phyloP scores from a whole-genome alignment of 1,284 basidiomycete species.

The Gomphus bonarii region DNA sequence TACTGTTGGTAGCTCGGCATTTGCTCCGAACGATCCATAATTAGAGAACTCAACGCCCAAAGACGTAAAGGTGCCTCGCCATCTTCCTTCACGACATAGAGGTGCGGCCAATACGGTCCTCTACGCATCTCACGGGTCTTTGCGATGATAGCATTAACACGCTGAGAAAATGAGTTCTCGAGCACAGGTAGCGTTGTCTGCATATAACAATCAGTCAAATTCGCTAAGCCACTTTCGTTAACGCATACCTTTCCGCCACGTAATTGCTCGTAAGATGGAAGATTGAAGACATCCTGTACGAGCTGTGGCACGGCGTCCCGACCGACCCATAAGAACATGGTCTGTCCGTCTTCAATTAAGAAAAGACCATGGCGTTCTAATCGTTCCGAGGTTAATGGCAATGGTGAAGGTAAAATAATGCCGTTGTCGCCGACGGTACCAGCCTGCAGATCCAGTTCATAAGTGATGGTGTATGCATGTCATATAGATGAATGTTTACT shows the following conservation, averaged over 20 bases:
- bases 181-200: conserved; percentile 80
- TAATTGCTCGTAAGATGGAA: conserved; percentile 81
- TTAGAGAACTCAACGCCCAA: conserved; percentile 90
- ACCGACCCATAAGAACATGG: conserved; percentile 96
- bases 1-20: conserved; percentile 96
- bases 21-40: conserved; percentile 94
- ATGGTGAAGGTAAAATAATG: conserved; percentile 74
- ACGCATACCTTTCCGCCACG: conserved; percentile 77
- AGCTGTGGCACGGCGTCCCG: conserved; percentile 94
- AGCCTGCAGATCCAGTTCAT: conserved; percentile 32
- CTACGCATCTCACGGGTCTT: conserved; percentile 87
- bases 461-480: not conserved
- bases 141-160: conserved; percentile 87
- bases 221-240: conserved; percentile 14
- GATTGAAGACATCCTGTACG: conserved; percentile 88
- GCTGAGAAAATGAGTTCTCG: conserved; percentile 89
- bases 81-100: conserved; percentile 99
- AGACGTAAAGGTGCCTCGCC: conserved; percentile 88
- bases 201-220: conserved; percentile 10
- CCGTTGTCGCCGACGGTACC: conserved; percentile 77
- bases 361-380: conserved; percentile 93
- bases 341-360: conserved; percentile 96
- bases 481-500: conserved; percentile 31
- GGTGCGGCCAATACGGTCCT: conserved; percentile 86
- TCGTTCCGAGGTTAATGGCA: conserved; percentile 89